Evolutionary conservation across 106 monocot species (phyloP), one percentile per base, ranked within the genome.

Genomic region (Dendrobium nobile): DNA sequence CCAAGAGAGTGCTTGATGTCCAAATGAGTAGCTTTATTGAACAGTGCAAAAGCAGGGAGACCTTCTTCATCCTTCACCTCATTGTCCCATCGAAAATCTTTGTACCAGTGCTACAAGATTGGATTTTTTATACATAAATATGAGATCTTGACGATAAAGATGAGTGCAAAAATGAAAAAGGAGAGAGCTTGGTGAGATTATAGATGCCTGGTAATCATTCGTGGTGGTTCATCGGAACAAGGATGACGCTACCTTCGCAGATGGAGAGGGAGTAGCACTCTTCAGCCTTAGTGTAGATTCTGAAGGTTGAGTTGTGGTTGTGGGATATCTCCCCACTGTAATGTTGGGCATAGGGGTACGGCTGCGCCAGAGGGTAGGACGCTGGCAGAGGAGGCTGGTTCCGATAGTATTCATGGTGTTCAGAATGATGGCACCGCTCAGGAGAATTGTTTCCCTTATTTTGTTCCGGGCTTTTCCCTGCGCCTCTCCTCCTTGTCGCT

Each of bases 1-100:
- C 91, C 89, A 41, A 91, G 79, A 1, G 94, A 94, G 78, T 94
- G 94, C 84, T 94, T 89, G 51, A 94, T 77, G 48, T 91, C 91
- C 48, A 84, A 54, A 4, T 91, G 91, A 40, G 94, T 94, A 31
- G 72, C 89, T 47, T 87, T 87, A 78, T 93, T 90, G 61, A 93
- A 77, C 27, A 95, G 92, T 45, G 92, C 87, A 78, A 95, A 95
- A 47, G 81, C 84, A 0, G 95, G 90, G 55, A 78, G 54, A 0
- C 90, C 91, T 79, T 89, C 92, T 47, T 91, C 89, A 74, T 95
- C 95, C 89, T 95, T 95, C 73, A 95, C 89, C 80, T 47, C 81
- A 4, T 83, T 78, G 77, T 85, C 86, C 82, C 70, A 85, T 27
- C 77, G 86, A 84, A 93, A 80, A 75, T 93, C 95, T 82, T 95